phyloP scores from a whole-genome alignment of 768 basidiomycete genomes.

The Podaxis carcinomalis region DNA sequence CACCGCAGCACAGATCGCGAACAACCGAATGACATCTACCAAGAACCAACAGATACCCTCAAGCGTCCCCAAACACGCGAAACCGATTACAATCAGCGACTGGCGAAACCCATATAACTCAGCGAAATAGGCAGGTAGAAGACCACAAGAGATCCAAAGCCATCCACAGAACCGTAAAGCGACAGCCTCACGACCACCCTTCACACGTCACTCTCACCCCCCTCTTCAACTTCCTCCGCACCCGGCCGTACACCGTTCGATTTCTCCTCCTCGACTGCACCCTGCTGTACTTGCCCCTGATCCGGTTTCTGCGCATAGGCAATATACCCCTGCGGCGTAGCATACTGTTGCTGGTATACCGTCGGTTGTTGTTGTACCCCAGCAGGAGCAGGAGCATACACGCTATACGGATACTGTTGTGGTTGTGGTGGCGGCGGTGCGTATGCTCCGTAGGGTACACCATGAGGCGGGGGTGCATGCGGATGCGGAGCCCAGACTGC shows the following conservation, averaged over 20 bases:
- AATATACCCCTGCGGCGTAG: background rate
- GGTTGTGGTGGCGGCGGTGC: slow-evolving; percentile 4
- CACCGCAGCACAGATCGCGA: too few species aligned
- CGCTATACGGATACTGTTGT: slow-evolving; percentile 5
- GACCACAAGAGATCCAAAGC: background rate
- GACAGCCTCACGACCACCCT: background rate
- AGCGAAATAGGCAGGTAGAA: background rate
- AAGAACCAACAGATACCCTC: too few species aligned
- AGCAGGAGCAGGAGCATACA: background rate
- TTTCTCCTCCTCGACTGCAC: background rate
- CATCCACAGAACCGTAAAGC: background rate
- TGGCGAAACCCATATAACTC: too few species aligned
- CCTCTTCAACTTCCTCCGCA: background rate
- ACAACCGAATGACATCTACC: too few species aligned
- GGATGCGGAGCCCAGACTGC: slow-evolving; percentile 9
- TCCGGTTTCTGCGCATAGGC: background rate
- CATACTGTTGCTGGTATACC: background rate
- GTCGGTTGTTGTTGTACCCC: background rate
- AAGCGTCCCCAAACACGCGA: background rate
- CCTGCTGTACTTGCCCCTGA: background rate
- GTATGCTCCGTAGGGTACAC: background rate
- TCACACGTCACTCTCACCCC: background rate
- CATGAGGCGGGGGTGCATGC: background rate
- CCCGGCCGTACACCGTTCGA: background rate
- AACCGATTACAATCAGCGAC: background rate